phyloP scores from a whole-genome alignment of 805 yeast genomes.

The Candida sithepensis region DNA sequence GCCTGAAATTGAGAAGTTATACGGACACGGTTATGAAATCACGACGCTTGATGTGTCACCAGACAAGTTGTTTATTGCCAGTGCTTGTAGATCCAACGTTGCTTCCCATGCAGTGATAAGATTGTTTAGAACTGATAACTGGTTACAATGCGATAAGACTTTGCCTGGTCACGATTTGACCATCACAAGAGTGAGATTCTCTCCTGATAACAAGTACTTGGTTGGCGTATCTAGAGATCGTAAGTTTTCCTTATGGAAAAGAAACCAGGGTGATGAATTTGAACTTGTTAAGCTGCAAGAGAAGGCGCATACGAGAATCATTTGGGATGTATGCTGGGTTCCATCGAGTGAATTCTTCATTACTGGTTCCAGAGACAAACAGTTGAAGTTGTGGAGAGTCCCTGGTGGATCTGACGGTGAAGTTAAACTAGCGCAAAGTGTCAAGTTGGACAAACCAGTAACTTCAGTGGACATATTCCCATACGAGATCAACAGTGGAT shows the following conservation, averaged over 20 bases:
- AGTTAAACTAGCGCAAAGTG: conserved; percentile 35
- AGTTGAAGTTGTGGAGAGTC: conserved; percentile 62
- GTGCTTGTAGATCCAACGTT: conserved; percentile 88
- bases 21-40: conserved; percentile 97
- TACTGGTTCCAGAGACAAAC: conserved; percentile 86
- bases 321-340: conserved; percentile 94
- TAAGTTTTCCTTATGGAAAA: conserved; percentile 71
- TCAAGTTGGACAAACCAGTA: conserved; percentile 54
- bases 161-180: conserved; percentile 77
- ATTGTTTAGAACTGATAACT: conserved; percentile 55
- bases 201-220: conserved; percentile 60
- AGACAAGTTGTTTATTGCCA: conserved; percentile 62
- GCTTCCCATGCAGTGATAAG: conserved; percentile 83
- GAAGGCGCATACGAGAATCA: conserved; percentile 85
- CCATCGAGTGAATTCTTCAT: conserved; percentile 55
- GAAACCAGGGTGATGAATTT: conserved; percentile 29
- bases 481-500: conserved; percentile 26
- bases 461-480: conserved; percentile 61
- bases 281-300: conserved; percentile 33
- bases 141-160: conserved; percentile 61
- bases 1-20: conserved; percentile 92
- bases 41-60: conserved; percentile 72
- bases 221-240: conserved; percentile 88
- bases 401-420: conserved; percentile 5
- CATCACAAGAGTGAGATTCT: conserved; percentile 76